A percentile compares a stretch with the other conserved stretches of the same genome.
phyloP scores from a whole-genome alignment of 495 filamentous ascomycete species.

The Xylaria venustula region DNA sequence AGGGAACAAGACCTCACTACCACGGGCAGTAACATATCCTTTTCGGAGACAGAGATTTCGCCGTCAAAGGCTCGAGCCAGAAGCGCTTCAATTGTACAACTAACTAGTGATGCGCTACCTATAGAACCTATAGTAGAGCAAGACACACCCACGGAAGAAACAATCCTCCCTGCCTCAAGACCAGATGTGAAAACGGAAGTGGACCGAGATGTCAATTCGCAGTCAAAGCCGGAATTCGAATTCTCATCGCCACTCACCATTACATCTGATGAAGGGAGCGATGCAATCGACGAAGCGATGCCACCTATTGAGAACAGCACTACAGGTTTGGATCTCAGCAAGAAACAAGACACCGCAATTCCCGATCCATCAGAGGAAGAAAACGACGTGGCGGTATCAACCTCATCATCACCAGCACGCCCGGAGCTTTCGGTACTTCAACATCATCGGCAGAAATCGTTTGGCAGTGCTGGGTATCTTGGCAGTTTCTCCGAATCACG shows the following conservation, averaged over 20 bases:
- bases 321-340: background rate
- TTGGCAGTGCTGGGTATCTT: conserved; percentile 40
- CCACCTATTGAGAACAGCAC: background rate
- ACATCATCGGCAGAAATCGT: conserved; percentile 14
- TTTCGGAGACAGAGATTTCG: background rate
- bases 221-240: conserved; percentile 26
- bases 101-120: background rate
- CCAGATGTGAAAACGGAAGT: background rate
- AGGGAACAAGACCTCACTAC: background rate
- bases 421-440: conserved; percentile 2
- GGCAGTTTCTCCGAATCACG: conserved; percentile 36
- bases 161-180: background rate
- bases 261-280: background rate
- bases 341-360: background rate
- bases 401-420: background rate
- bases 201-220: conserved; percentile 17
- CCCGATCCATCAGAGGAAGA: conserved; percentile 22
- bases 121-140: background rate
- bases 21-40: background rate
- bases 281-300: background rate
- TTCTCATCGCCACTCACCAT: conserved; percentile 20
- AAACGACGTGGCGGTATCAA: background rate
- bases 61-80: background rate
- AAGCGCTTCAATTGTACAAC: background rate
- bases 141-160: background rate